phyloP scores from a whole-genome alignment of 2,329 filamentous ascomycete species.

The Diaporthe longicolla region DNA sequence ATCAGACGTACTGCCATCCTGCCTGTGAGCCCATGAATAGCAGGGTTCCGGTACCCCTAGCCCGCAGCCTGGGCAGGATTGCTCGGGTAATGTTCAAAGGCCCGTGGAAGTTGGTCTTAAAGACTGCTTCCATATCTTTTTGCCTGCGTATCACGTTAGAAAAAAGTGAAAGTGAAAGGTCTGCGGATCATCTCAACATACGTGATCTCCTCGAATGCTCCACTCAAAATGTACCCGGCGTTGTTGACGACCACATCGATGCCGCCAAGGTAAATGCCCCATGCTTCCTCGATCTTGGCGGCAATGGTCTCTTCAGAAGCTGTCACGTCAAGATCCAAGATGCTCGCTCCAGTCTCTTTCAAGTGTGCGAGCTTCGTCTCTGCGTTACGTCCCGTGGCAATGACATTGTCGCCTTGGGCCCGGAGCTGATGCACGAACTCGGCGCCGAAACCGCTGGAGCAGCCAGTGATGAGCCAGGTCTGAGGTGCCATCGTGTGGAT shows the following conservation, averaged over 20 bases:
- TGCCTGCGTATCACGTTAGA: slow-evolving; percentile 41
- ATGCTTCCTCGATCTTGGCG: slow-evolving; percentile 44
- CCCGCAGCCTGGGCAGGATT: slow-evolving; percentile 51
- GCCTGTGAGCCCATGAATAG: slow-evolving; percentile 55
- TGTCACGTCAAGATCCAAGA: slow-evolving; percentile 50
- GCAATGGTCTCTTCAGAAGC: slow-evolving; percentile 43
- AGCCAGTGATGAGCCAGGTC: slow-evolving; percentile 60
- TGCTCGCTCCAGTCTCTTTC: slow-evolving; percentile 50
- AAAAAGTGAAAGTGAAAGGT: too few species aligned
- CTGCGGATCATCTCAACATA: slow-evolving; percentile 26
- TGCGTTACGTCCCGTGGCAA: slow-evolving; percentile 58
- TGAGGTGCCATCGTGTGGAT: slow-evolving; percentile 29
- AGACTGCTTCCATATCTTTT: slow-evolving; percentile 47
- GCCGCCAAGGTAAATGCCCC: slow-evolving; percentile 40
- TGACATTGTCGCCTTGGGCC: slow-evolving; percentile 56
- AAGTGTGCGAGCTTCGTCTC: slow-evolving; percentile 54
- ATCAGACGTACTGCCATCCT: slow-evolving; percentile 48
- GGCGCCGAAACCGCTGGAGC: slow-evolving; percentile 59
- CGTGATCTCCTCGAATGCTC: slow-evolving; percentile 49
- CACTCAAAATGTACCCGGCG: slow-evolving; percentile 48
- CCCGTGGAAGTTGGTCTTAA: slow-evolving; percentile 56
- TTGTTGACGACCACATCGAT: slow-evolving; percentile 43
- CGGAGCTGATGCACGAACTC: slow-evolving; percentile 55
- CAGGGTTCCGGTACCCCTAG: slow-evolving; percentile 50
- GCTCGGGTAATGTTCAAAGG: slow-evolving; percentile 55